These are phyloP conservation scores for Globisporangium parvum DNA, from an alignment of 352 stramenopile genomes.

Conservation along the genomic window DNA sequence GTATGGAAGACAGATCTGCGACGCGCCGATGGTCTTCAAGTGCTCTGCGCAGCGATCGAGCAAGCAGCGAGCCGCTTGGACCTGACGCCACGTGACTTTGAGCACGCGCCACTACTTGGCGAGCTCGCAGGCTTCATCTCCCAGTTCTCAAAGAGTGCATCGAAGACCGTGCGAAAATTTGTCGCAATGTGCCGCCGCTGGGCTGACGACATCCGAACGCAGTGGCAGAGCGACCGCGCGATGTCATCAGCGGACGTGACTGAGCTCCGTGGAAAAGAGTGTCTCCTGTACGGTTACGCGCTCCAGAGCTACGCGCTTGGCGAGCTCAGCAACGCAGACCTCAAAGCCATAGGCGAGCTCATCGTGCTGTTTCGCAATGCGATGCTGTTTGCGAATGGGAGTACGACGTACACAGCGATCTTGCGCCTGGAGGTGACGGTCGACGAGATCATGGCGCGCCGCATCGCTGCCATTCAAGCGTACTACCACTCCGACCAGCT, in stretches of 20 bases:
- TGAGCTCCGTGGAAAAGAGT: slow-evolving; percentile 22
- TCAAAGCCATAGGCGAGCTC: slow-evolving; percentile 33
- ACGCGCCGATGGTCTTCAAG: background rate
- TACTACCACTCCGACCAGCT: slow-evolving; percentile 12
- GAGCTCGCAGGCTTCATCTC: slow-evolving; percentile 7
- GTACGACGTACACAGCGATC: slow-evolving; percentile 1
- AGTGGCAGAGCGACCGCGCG: slow-evolving; percentile 4
- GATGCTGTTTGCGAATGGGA: slow-evolving; percentile 7
- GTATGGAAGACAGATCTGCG: slow-evolving; percentile 42
- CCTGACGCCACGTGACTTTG: slow-evolving; percentile 7
- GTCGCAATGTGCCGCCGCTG: slow-evolving; percentile 8
- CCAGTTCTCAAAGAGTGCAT: too few species aligned
- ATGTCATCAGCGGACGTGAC: slow-evolving; percentile 7
- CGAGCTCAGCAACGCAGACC: background rate
- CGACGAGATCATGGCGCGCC: slow-evolving; percentile 27
- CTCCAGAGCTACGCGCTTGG: slow-evolving; percentile 24
- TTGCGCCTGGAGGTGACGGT: slow-evolving; percentile 10
- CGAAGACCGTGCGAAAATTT: too few species aligned
- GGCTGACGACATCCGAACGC: slow-evolving; percentile 2
- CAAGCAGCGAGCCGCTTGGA: slow-evolving; percentile 1
- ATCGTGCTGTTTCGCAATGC: slow-evolving; percentile 40
- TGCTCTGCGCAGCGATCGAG: slow-evolving; percentile 20
- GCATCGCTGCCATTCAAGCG: slow-evolving; percentile 11
- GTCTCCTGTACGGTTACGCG: slow-evolving; percentile 37
- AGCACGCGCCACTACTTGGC: slow-evolving; percentile 5